Evolutionary conservation across 1,139 yeast species (phyloP), one percentile per base, ranked within the genome.

Genomic region (Suhomyces terraborum): DNA sequence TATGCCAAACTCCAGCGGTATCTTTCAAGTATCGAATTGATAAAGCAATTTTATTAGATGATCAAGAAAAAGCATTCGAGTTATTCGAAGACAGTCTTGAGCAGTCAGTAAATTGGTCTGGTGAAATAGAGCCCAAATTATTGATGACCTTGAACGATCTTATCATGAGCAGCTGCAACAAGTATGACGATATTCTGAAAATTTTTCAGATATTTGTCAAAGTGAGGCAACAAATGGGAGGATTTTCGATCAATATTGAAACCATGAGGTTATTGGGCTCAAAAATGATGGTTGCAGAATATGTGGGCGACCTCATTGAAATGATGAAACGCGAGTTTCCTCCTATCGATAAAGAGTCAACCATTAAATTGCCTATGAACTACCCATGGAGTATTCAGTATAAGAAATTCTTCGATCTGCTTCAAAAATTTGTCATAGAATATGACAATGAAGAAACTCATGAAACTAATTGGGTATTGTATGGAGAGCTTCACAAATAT

Each of bases 401-500:
- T 46, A 49, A 51, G 6, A 49, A 53, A 8, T 54, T 73, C 2
- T 71, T 70, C 54, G 62, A 73, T 12, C 56, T 62, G 1, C 58
- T 84, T 32, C 75, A 73, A 51, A 61, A 67, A 4, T 81, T 75
- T 54, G 73, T 79, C 1, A 56, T 75, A 22, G 58, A 69, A 0
- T 67, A 66, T 42, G 59, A 62, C 4, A 64, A 68, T 19, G 77
- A 77, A 41, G 61, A 66, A 10, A 59, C 73, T 0, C 58, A 48
- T 38, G 80, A 78, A 41, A 69, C 78, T 4, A 81, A 82, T 31
- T 83, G 89, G 88, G 74, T 71, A 4, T 62, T 85, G 8, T 86
- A 82, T 51, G 80, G 80, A 1, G 77, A 77, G 42, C 57, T 85
- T 35, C 79, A 80, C 53, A 70, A 75, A 50, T 75, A 78, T 45